Percentiles rank a stretch among this genome's conserved stretches.
Conservation (phyloP, 345 rosid genomes). For the Corymbia maculata region DNA sequence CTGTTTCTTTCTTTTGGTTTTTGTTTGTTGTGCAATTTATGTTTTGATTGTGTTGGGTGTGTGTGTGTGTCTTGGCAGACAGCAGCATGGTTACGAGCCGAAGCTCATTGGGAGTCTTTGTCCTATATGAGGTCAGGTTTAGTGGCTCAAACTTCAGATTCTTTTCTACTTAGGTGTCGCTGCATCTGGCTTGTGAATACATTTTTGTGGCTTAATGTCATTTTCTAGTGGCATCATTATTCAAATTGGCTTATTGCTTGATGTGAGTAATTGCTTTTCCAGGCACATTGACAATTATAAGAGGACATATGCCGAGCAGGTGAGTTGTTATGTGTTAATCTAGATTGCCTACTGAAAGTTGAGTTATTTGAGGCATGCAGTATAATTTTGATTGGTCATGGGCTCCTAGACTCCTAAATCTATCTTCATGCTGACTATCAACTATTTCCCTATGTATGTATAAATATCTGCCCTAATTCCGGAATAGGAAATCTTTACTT, state of each 20-base stretch:
- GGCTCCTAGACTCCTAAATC: neutral
- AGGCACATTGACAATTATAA: conserved; percentile 9
- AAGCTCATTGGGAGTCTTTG: conserved; percentile 8
- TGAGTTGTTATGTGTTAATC: neutral
- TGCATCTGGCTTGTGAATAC: neutral
- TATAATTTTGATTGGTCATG: neutral
- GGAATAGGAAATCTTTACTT: neutral
- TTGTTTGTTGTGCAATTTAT: too few relatives aligned
- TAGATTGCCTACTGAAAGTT: neutral
- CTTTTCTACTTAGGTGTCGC: neutral
- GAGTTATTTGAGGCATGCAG: neutral
- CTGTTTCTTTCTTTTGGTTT: neutral
- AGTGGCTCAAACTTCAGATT: neutral
- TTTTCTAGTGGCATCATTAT: neutral
- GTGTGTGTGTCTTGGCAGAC: conserved; percentile 2
- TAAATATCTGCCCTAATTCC: neutral
- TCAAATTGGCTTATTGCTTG: neutral
- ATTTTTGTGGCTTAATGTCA: neutral
- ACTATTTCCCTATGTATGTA: neutral
- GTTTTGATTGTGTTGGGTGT: neutral
- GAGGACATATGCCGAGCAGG: conserved; percentile 15
- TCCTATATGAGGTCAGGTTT: conserved; percentile 8
- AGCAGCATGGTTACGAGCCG: conserved; percentile 19
- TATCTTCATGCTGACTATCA: neutral
- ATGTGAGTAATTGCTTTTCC: neutral